Conservation (phyloP, 345 rosid species). For the Viola odorata region DNA sequence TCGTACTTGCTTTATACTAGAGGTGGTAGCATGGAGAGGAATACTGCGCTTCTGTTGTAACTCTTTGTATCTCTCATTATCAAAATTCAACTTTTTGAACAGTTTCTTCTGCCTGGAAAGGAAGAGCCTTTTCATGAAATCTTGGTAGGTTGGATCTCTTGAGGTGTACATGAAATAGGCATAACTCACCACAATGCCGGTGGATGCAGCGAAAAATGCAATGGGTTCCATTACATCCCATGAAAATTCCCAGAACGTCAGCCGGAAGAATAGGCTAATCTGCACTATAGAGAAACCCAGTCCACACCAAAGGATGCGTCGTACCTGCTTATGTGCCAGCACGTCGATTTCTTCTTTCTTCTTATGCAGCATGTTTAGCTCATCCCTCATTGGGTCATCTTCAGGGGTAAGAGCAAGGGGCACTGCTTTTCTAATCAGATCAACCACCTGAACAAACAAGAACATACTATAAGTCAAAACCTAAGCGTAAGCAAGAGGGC, state of each 20-base stretch:
- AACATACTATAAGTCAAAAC: neutral
- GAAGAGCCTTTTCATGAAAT: slow-evolving; percentile 83
- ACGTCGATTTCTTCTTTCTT: slow-evolving; percentile 83
- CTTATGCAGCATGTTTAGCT: slow-evolving; percentile 56
- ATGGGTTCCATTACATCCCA: slow-evolving; percentile 99
- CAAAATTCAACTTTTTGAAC: slow-evolving; percentile 51
- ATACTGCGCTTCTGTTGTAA: slow-evolving; percentile 53
- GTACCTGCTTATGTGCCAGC: slow-evolving; percentile 84
- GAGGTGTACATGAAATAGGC: slow-evolving; percentile 79
- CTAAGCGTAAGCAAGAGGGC: no score
- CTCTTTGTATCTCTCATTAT: slow-evolving; percentile 56
- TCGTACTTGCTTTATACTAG: no score
- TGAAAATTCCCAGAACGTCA: slow-evolving; percentile 95
- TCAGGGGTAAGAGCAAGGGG: slow-evolving; percentile 67
- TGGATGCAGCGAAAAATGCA: slow-evolving; percentile 65
- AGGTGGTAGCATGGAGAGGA: slow-evolving; percentile 33
- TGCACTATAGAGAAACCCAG: slow-evolving; percentile 55
- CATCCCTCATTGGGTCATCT: slow-evolving; percentile 56
- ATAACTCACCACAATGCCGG: slow-evolving; percentile 67
- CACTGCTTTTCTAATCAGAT: slow-evolving; percentile 69
- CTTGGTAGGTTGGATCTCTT: slow-evolving; percentile 85
- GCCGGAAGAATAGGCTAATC: slow-evolving; percentile 66
- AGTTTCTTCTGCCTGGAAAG: slow-evolving; percentile 77
- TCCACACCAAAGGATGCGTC: slow-evolving; percentile 69
- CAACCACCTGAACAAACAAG: slow-evolving; percentile 59